A percentile compares a stretch with the other conserved stretches of the same genome.
Conservation (phyloP, 306 rosid genomes). For the Spatholobus suberectus region DNA sequence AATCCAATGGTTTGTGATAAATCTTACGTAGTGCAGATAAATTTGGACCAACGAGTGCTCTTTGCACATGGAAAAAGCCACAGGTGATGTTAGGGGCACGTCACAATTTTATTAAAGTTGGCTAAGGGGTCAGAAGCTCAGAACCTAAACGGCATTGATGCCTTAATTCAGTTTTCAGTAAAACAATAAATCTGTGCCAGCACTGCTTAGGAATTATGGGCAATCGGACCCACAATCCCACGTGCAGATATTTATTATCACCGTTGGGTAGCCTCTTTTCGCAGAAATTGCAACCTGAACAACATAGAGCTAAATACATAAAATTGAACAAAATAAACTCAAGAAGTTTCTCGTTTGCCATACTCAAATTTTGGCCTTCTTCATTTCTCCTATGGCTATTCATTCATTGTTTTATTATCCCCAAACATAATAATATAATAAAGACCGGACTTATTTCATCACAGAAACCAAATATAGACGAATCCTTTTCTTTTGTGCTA, state of each 20-base stretch:
- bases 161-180: conserved; percentile 1
- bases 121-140: neutral
- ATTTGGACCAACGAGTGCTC: neutral
- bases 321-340: neutral
- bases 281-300: neutral
- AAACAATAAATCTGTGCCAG: conserved; percentile 24
- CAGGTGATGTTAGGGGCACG: conserved; percentile 21
- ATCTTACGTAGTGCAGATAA: neutral
- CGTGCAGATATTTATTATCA: neutral
- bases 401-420: neutral
- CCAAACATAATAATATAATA: neutral
- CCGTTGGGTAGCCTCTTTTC: neutral
- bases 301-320: neutral
- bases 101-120: conserved; percentile 24
- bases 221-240: conserved; percentile 20
- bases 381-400: no score
- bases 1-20: neutral
- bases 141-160: conserved; percentile 13
- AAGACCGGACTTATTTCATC: neutral
- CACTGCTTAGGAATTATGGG: neutral
- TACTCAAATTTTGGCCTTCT: neutral
- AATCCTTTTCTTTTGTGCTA: neutral
- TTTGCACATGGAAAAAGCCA: neutral
- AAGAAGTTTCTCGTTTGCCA: neutral
- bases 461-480: neutral